These are phyloP conservation scores for Elongisporangium undulatum DNA, from an alignment of 352 stramenopile genomes.

Conservation along the genomic window DNA sequence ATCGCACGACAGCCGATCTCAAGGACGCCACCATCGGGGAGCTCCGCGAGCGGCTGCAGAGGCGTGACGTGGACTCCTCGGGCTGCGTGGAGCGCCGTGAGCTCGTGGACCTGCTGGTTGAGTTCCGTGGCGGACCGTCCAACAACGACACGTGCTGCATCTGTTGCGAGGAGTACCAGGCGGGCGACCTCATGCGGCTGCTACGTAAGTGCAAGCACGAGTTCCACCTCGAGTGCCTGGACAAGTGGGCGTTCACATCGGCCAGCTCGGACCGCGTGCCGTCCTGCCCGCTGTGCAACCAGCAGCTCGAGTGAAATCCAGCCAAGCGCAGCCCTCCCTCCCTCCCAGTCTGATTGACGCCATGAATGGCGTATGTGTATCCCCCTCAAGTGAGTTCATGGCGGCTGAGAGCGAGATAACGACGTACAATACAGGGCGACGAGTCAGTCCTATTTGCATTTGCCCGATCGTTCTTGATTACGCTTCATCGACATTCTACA, in stretches of 20 bases:
- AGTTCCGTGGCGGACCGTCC: constrained; percentile 68
- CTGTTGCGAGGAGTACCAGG: constrained; percentile 84
- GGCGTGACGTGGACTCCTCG: constrained; percentile 53
- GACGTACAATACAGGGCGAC: background rate
- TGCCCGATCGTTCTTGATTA: background rate
- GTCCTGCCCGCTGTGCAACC: constrained; percentile 81
- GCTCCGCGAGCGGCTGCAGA: constrained; percentile 68
- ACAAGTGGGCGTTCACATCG: constrained; percentile 85
- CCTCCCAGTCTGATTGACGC: background rate
- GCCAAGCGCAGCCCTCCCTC: background rate
- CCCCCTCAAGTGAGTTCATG: background rate
- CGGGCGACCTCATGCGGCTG: constrained; percentile 69
- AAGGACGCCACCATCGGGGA: constrained; percentile 48
- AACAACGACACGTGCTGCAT: constrained; percentile 88
- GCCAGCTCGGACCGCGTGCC: constrained; percentile 62
- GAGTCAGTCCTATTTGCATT: background rate
- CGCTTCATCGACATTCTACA: background rate
- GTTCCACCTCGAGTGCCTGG: constrained; percentile 86
- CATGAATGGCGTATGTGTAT: background rate
- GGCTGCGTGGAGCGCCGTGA: constrained; percentile 68
- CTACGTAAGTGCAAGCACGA: constrained; percentile 84
- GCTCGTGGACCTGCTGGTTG: constrained; percentile 62
- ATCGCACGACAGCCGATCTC: constrained; percentile 54
- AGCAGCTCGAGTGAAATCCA: constrained; percentile 55
- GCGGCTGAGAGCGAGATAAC: background rate